phyloP scores from a whole-genome alignment of 2,329 filamentous ascomycete genomes.

The Magnaporthiopsis incrustans region DNA sequence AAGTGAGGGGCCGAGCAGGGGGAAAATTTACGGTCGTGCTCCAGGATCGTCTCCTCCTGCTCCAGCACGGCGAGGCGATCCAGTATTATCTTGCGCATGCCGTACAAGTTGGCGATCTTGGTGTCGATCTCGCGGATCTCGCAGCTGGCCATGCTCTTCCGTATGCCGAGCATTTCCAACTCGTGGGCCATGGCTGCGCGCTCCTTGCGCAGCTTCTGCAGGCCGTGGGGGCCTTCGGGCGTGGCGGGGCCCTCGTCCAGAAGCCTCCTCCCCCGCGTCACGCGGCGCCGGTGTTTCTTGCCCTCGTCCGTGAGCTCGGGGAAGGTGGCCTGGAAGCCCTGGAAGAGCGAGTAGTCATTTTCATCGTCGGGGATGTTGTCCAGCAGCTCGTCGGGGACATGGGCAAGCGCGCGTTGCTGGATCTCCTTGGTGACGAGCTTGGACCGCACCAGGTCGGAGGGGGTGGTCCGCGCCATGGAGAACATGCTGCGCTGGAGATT shows the following conservation, averaged over 20 bases:
- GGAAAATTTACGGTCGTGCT: constrained; percentile 69
- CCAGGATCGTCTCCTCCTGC: constrained; percentile 81
- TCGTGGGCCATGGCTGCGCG: constrained; percentile 73
- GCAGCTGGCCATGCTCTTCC: constrained; percentile 95
- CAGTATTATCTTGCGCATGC: constrained; percentile 86
- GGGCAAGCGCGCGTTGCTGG: constrained; percentile 83
- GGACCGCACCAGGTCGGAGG: constrained; percentile 88
- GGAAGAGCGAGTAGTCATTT: constrained; percentile 86
- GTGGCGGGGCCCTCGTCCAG: constrained; percentile 51
- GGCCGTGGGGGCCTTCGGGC: constrained; percentile 53
- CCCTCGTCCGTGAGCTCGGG: constrained; percentile 63
- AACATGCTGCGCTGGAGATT: constrained; percentile 84
- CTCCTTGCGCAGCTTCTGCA: constrained; percentile 71
- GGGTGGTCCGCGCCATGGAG: constrained; percentile 80
- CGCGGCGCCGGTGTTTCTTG: constrained; percentile 62
- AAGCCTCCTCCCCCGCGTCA: constrained; percentile 69
- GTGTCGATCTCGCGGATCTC: constrained; percentile 96
- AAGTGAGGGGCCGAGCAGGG: neutral
- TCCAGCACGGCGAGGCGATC: constrained; percentile 80
- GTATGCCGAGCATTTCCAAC: constrained; percentile 81
- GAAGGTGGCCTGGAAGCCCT: constrained; percentile 88
- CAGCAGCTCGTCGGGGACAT: constrained; percentile 83
- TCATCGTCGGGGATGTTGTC: constrained; percentile 79
- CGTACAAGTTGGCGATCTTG: constrained; percentile 88
- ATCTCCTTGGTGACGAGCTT: constrained; percentile 88